Base-by-base conservation (phyloP, 768 basidiomycete genomes). In the Gautieria morchelliformis region DNA sequence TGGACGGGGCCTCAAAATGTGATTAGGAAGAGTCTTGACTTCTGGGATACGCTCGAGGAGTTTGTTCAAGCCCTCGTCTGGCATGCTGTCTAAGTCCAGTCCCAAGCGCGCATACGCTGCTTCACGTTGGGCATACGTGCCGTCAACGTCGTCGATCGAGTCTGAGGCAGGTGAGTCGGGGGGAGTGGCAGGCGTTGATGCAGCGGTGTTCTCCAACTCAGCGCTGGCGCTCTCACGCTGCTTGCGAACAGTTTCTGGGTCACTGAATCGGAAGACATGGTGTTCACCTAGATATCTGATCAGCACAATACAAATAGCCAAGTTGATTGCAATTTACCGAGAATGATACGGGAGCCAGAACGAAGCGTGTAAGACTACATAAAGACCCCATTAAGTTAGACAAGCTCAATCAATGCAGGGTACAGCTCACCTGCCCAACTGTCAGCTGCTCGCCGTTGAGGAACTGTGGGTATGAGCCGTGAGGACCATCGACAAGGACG, bases 201-300 rank as follows among this genome's bases (percentile, higher is more conserved):
- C 65, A 17, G 73, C 78, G 5, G 62, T 69, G 3, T 70, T 75
- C 51, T 84, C 86, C 6, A 89, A 65, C 59, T 92, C 90, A 8
- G 73, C 75, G 10, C 82, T 84, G 2, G 85, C 87, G 44, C 89
- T 83, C 70, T 94, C 88, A 44, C 93, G 83, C 65, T 83, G 87
- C 66, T 90, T 93, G 61, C 93, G 89, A 60, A 94, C 93, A 70
- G 93, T 91, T 69, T 93, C 91, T 0, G 93, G 93, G 65, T 95
- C 89, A 66, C 90, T 98, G 72, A 96, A 98, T 17, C 96, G 83
- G 71, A 99, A 99, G 56, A 98, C 93, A 72, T 99, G 96, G 62
- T 93, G 85, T 63, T 97, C 94, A 54, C 95, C 90, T 91, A 47
- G 56, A 46, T 20, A 45, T 56, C 54, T n/a, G 58, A 53, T 51